A percentile compares a stretch with the other conserved stretches of the same genome.
phyloP scores from a whole-genome alignment of 305 asterid species.

The Fraxinus dipetala region DNA sequence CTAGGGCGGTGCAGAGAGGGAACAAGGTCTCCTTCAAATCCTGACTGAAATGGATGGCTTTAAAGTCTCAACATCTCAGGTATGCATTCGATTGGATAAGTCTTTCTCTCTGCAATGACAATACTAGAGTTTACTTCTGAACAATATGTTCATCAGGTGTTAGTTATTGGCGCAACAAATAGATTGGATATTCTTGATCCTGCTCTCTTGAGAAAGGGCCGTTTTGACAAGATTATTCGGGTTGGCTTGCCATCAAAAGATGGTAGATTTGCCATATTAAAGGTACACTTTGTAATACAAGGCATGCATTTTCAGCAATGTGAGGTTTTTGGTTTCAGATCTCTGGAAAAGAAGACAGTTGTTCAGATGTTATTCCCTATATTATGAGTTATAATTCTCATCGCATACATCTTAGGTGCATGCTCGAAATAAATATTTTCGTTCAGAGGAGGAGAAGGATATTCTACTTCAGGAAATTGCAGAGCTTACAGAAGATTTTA shows the following conservation, averaged over 20 bases:
- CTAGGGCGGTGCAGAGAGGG: conserved; percentile 99
- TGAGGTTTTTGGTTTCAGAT: conserved; percentile 6
- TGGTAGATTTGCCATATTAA: conserved; percentile 90
- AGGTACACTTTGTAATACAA: conserved; percentile 45
- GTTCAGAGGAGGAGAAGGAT: conserved; percentile 91
- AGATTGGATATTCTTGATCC: conserved; percentile 98
- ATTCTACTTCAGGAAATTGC: conserved; percentile 79
- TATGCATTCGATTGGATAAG: conserved; percentile 26
- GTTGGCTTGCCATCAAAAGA: conserved; percentile 95
- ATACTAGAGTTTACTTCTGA: conserved; percentile 19
- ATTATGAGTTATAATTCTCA: conserved; percentile 15
- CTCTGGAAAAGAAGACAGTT: background rate
- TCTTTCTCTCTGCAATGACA: conserved; percentile 14
- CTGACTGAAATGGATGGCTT: conserved; percentile 98
- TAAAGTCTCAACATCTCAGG: conserved; percentile 91
- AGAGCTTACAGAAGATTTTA: conserved; percentile 79
- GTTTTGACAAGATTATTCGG: conserved; percentile 94
- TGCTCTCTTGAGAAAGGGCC: conserved; percentile 92
- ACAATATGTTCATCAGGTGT: conserved; percentile 54
- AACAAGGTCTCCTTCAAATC: conserved; percentile 97
- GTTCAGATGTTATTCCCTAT: conserved; percentile 14
- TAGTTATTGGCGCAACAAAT: conserved; percentile 96
- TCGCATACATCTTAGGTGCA: conserved; percentile 61
- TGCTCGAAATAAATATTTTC: conserved; percentile 91
- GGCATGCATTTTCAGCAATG: background rate